A percentile compares a stretch with the other conserved stretches of the same genome.
Evolutionary conservation across 352 stramenopile species (phyloP).

Genomic region (Phytophthora macrochlamydospora): DNA sequence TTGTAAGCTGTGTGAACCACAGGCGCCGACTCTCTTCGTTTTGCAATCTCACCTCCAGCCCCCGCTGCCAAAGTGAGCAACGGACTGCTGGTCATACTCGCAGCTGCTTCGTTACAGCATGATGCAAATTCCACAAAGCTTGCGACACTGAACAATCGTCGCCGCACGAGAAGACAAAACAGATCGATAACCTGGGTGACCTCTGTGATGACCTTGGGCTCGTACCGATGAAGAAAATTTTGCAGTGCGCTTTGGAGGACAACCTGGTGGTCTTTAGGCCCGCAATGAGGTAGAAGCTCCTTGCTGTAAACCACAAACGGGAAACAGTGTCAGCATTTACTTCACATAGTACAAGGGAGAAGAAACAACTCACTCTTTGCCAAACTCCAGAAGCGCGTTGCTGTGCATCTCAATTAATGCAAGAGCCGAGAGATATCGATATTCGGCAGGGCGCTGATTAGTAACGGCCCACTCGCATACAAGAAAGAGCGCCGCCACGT

Average conservation of each 20-base stretch:
- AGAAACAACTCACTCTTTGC: slow-evolving; percentile 51
- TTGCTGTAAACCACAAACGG: slow-evolving; percentile 40
- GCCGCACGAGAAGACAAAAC: slow-evolving; percentile 79
- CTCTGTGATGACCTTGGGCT: slow-evolving; percentile 79
- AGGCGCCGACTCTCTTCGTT: slow-evolving; percentile 41
- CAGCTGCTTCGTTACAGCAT: slow-evolving; percentile 50
- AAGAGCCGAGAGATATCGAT: slow-evolving; percentile 79
- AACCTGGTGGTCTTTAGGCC: slow-evolving; percentile 59
- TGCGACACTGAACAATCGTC: slow-evolving; percentile 72
- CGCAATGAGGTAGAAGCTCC: slow-evolving; percentile 41
- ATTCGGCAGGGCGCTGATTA: slow-evolving; percentile 78
- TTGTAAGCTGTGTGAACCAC: slow-evolving; percentile 85
- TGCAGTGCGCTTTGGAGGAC: slow-evolving; percentile 80
- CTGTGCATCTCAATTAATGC: slow-evolving; percentile 87
- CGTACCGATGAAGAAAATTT: slow-evolving; percentile 75
- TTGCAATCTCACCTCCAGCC: slow-evolving; percentile 27
- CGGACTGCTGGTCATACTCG: slow-evolving; percentile 37
- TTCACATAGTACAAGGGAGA: background rate
- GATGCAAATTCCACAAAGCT: slow-evolving; percentile 76
- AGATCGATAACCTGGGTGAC: slow-evolving; percentile 83
- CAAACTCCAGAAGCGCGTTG: slow-evolving; percentile 59
- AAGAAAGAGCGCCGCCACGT: slow-evolving; percentile 71
- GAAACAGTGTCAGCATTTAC: background rate
- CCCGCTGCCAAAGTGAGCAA: slow-evolving; percentile 34
- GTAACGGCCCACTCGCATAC: slow-evolving; percentile 88